Conservation (phyloP, 352 stramenopile species). For the Globisporangium okanoganense region DNA sequence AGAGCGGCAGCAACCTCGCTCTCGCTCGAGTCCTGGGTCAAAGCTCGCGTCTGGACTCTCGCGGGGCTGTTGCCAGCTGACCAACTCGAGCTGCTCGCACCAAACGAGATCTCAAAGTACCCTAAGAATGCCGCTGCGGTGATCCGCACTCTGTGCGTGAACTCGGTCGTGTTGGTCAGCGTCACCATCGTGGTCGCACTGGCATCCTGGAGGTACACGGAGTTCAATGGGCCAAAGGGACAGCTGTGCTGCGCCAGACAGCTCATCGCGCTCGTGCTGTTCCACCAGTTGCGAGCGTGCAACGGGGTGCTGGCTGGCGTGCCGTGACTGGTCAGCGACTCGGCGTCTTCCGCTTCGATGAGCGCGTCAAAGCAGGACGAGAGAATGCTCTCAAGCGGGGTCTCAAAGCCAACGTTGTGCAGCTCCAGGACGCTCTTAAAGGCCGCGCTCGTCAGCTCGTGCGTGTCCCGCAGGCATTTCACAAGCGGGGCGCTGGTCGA, state of each 20-base stretch:
- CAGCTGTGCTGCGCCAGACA: conserved; percentile 15
- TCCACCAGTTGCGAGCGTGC: conserved; percentile 14
- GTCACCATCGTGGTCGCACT: conserved; percentile 12
- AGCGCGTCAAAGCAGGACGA: conserved; percentile 2
- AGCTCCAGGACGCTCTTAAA: background rate
- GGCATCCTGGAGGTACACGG: background rate
- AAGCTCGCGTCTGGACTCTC: background rate
- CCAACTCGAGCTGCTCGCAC: background rate
- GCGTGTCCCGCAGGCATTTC: conserved; percentile 7
- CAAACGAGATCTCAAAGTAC: conserved; percentile 13
- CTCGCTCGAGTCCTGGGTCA: background rate
- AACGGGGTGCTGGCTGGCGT: background rate
- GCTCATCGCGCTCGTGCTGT: conserved; percentile 11
- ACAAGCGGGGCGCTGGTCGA: conserved; percentile 1
- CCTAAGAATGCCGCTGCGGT: conserved; percentile 9
- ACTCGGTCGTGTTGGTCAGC: conserved; percentile 9
- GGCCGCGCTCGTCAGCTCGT: background rate
- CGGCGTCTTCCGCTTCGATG: background rate
- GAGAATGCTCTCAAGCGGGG: background rate
- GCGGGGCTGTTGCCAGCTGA: background rate
- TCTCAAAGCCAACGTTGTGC: background rate
- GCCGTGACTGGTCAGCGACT: background rate
- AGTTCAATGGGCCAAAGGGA: conserved; percentile 21
- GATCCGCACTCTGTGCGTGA: conserved; percentile 2
- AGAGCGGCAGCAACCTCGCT: background rate